Evolutionary conservation across 225 moss, liverwort and hornwort genomes (phyloP).

Genomic region (Lunularia cruciata): DNA sequence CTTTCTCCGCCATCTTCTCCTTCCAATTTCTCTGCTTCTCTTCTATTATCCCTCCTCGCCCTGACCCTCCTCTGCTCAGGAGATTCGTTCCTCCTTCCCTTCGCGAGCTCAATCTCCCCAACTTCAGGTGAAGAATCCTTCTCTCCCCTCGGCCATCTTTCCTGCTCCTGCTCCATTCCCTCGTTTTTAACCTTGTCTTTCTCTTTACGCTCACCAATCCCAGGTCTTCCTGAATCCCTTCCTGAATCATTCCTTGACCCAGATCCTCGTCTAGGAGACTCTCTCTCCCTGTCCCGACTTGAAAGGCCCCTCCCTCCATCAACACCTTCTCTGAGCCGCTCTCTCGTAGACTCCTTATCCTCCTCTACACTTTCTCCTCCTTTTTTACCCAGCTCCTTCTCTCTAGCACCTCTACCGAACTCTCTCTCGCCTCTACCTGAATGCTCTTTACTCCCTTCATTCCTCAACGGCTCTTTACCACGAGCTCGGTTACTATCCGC

Average conservation of each 20-base stretch:
- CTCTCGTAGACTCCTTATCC: neutral
- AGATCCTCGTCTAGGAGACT: slow-evolving; percentile 8
- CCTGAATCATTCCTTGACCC: neutral
- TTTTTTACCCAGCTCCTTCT: neutral
- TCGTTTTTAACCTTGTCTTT: neutral
- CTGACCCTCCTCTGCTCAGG: slow-evolving; percentile 20
- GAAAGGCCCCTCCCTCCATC: neutral
- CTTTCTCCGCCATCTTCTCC: slow-evolving; percentile 1
- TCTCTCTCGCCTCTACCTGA: neutral
- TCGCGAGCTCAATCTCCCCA: slow-evolving; percentile 12
- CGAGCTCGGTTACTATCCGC: neutral
- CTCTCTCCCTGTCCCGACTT: slow-evolving; percentile 6
- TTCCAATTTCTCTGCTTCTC: neutral
- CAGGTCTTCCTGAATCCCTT: neutral
- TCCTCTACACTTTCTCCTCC: neutral
- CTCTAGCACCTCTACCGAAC: neutral
- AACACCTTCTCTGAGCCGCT: neutral
- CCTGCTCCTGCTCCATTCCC: neutral
- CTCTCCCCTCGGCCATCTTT: slow-evolving; percentile 2
- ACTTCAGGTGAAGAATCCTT: slow-evolving; percentile 11
- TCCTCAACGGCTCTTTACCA: neutral
- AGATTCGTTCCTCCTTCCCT: slow-evolving; percentile 14
- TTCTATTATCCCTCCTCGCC: slow-evolving; percentile 8
- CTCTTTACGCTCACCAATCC: neutral
- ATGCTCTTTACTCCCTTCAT: neutral